A percentile compares a stretch with the other conserved stretches of the same genome.
phyloP scores from a whole-genome alignment of 768 basidiomycete species.

The Boletus pseudopeckii region DNA sequence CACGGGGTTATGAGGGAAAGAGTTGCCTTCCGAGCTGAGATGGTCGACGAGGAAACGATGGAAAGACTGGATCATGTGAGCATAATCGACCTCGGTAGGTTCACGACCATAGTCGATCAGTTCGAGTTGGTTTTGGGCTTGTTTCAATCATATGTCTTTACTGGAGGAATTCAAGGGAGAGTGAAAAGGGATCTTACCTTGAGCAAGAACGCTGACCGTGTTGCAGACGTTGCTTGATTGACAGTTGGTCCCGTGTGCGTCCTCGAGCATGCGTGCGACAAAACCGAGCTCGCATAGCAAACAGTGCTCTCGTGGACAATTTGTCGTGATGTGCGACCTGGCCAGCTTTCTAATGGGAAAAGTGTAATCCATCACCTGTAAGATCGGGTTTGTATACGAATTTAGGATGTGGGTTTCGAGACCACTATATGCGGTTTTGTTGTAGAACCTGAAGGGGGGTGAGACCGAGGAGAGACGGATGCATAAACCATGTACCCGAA shows the following conservation, averaged over 20 bases:
- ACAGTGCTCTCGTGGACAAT: slow-evolving; percentile 89
- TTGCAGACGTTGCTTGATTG: slow-evolving; percentile 97
- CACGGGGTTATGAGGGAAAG: slow-evolving; percentile 59
- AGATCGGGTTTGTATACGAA: slow-evolving; percentile 89
- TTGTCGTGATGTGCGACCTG: slow-evolving; percentile 87
- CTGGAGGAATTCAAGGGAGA: neutral
- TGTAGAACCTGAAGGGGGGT: slow-evolving; percentile 74
- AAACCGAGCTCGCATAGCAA: slow-evolving; percentile 94
- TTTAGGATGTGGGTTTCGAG: slow-evolving; percentile 96
- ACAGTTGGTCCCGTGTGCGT: slow-evolving; percentile 90
- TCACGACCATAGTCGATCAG: slow-evolving; percentile 87
- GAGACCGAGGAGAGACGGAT: neutral
- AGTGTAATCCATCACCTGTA: slow-evolving; percentile 89
- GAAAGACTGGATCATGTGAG: slow-evolving; percentile 89
- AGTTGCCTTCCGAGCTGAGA: slow-evolving; percentile 70
- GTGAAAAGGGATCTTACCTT: slow-evolving; percentile 48
- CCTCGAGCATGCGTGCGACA: slow-evolving; percentile 91
- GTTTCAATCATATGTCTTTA: neutral
- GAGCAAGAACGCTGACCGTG: slow-evolving; percentile 84
- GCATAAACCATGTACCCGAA: slow-evolving; percentile 62
- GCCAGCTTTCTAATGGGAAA: slow-evolving; percentile 75
- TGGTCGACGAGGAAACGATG: slow-evolving; percentile 92
- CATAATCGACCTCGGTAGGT: slow-evolving; percentile 69
- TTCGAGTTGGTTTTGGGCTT: slow-evolving; percentile 76
- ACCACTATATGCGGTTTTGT: slow-evolving; percentile 85